Percentiles rank a stretch among this genome's conserved stretches.
Evolutionary conservation across 2,329 filamentous ascomycete species (phyloP).

Genomic region (Botrytis pseudocinerea): DNA sequence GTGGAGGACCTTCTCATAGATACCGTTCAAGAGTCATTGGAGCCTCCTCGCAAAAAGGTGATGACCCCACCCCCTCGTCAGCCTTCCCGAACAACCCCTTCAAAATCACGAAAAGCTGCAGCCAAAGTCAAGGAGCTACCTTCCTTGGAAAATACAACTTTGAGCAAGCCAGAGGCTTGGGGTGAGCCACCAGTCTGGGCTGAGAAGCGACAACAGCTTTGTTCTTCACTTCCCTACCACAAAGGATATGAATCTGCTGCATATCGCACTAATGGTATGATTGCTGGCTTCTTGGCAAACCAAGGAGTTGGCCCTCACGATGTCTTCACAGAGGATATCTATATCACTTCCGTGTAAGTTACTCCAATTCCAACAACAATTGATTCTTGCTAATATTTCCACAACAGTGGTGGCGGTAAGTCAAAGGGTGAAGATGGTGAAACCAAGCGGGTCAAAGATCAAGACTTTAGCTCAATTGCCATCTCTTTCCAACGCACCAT

Average conservation of each 20-base stretch:
- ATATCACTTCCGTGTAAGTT: slow-evolving; percentile 63
- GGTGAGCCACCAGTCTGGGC: slow-evolving; percentile 56
- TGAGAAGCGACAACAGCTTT: slow-evolving; percentile 58
- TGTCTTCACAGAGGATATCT: slow-evolving; percentile 58
- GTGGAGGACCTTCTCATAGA: background rate
- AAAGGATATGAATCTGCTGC: slow-evolving; percentile 59
- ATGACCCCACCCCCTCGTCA: background rate
- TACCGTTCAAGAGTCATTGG: background rate
- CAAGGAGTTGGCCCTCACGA: slow-evolving; percentile 55
- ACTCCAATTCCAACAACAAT: background rate
- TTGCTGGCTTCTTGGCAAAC: slow-evolving; percentile 61
- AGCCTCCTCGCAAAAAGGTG: background rate
- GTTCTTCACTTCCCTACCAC: slow-evolving; percentile 64
- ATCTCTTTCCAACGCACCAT: slow-evolving; percentile 46
- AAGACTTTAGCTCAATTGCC: slow-evolving; percentile 40
- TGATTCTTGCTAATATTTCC: slow-evolving; percentile 29
- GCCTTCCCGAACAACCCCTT: background rate
- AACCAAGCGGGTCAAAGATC: slow-evolving; percentile 47
- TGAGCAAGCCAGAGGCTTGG: slow-evolving; percentile 32
- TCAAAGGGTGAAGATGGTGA: slow-evolving; percentile 48
- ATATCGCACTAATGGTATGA: slow-evolving; percentile 53
- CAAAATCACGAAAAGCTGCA: background rate
- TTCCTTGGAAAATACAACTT: slow-evolving; percentile 8
- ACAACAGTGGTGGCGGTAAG: slow-evolving; percentile 54
- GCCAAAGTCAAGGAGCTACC: background rate